These are phyloP conservation scores for Erysimum cheiri DNA, from an alignment of 441 rosid species.

Conservation along the genomic window DNA sequence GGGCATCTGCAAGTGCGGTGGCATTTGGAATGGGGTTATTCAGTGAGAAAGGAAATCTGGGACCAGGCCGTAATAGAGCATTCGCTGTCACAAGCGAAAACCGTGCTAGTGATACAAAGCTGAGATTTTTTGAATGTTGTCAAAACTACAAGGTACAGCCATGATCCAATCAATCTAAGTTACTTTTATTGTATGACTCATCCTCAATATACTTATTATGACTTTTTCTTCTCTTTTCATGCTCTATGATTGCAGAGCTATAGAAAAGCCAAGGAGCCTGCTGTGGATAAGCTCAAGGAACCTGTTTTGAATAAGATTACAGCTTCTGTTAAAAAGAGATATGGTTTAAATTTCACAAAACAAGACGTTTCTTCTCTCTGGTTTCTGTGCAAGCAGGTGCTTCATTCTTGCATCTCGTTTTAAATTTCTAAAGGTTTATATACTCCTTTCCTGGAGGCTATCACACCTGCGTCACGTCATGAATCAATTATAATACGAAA, in stretches of 20 bases:
- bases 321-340: slow-evolving; percentile 59
- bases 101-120: slow-evolving; percentile 83
- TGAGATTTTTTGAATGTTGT: slow-evolving; percentile 85
- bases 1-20: slow-evolving; percentile 97
- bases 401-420: slow-evolving; percentile 19
- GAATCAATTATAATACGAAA: slow-evolving; percentile 2
- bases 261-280: slow-evolving; percentile 68
- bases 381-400: slow-evolving; percentile 96
- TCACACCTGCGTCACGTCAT: not conserved
- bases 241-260: slow-evolving; percentile 53
- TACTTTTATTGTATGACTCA: not conserved
- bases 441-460: not conserved
- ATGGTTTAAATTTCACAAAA: slow-evolving; percentile 66
- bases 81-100: slow-evolving; percentile 90
- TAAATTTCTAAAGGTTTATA: not conserved
- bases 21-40: slow-evolving; percentile 97
- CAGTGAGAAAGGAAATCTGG: slow-evolving; percentile 77
- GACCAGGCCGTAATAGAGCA: slow-evolving; percentile 80
- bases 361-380: slow-evolving; percentile 85
- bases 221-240: slow-evolving; percentile 8
- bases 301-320: slow-evolving; percentile 79
- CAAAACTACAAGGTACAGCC: slow-evolving; percentile 79
- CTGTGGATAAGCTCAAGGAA: slow-evolving; percentile 80
- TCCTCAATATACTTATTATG: not conserved
- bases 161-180: not conserved